phyloP scores from a whole-genome alignment of 768 basidiomycete genomes.

The Boletus eberwhitei region DNA sequence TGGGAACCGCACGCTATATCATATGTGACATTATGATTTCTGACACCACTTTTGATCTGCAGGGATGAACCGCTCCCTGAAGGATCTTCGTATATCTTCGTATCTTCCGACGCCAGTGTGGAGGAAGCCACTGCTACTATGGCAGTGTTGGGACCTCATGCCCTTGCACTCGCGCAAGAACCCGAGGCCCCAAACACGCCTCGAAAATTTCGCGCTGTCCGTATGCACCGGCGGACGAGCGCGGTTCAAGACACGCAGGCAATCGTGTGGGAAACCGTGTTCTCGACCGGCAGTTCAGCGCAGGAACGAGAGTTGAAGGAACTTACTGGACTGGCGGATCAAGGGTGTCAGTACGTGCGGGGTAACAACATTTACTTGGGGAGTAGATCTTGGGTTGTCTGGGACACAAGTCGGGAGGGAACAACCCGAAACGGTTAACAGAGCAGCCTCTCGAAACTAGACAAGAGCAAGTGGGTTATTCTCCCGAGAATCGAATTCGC shows the following conservation, averaged over 20 bases:
- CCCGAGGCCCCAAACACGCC: neutral
- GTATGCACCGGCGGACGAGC: slow-evolving; percentile 6
- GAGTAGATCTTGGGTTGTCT: slow-evolving; percentile 17
- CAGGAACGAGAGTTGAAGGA: slow-evolving; percentile 16
- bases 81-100: slow-evolving; percentile 19
- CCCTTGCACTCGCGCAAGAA: slow-evolving; percentile 21
- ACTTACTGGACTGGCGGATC: slow-evolving; percentile 8
- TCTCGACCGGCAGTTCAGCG: slow-evolving; percentile 11
- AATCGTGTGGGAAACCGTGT: slow-evolving; percentile 6
- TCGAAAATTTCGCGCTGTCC: slow-evolving; percentile 14
- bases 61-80: slow-evolving; percentile 20
- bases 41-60: neutral
- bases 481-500: neutral
- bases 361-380: slow-evolving; percentile 7
- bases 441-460: neutral
- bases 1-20: neutral
- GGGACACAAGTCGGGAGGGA: slow-evolving; percentile 15
- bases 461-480: neutral
- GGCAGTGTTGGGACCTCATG: slow-evolving; percentile 24
- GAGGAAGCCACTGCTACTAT: slow-evolving; percentile 18
- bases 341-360: neutral
- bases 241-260: neutral
- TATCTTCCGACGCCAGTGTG: slow-evolving; percentile 14
- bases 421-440: neutral
- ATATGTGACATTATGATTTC: too few relatives aligned